A percentile compares a stretch with the other conserved stretches of the same genome.
Evolutionary conservation across 2,329 filamentous ascomycete genomes (phyloP).

Genomic region (Talaromyces atroroseus): DNA sequence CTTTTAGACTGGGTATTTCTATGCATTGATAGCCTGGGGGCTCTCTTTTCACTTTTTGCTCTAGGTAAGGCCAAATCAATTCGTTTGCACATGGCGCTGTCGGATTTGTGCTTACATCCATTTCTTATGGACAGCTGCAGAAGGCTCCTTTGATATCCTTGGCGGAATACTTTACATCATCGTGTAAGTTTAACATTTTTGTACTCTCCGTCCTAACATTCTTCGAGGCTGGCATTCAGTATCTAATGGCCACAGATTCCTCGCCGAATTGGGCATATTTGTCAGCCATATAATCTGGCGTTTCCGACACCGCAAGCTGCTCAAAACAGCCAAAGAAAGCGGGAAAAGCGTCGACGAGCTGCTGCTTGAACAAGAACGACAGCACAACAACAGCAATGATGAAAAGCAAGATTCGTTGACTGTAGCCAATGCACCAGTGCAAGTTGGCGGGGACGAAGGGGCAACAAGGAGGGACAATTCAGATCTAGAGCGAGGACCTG

Average conservation of each 20-base stretch:
- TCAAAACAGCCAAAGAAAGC: conserved; percentile 47
- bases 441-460: neutral
- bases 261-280: conserved; percentile 58
- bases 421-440: neutral
- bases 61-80: conserved; percentile 38
- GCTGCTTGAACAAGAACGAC: conserved; percentile 16
- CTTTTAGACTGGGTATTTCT: conserved; percentile 51
- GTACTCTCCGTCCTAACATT: no score
- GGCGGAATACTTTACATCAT: conserved; percentile 57
- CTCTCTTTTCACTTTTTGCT: conserved; percentile 60
- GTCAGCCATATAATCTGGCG: conserved; percentile 56
- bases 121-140: conserved; percentile 42
- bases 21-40: conserved; percentile 55
- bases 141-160: conserved; percentile 57
- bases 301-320: conserved; percentile 49
- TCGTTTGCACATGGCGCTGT: neutral
- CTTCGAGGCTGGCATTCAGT: no score
- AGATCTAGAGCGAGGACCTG: conserved; percentile 2
- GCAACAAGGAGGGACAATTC: neutral
- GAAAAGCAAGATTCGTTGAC: neutral
- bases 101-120: neutral
- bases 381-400: neutral
- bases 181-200: conserved; percentile 41
- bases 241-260: conserved; percentile 36
- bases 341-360: conserved; percentile 55